phyloP scores from a whole-genome alignment of 2,329 filamentous ascomycete genomes.

The Penicillium corylophilum region DNA sequence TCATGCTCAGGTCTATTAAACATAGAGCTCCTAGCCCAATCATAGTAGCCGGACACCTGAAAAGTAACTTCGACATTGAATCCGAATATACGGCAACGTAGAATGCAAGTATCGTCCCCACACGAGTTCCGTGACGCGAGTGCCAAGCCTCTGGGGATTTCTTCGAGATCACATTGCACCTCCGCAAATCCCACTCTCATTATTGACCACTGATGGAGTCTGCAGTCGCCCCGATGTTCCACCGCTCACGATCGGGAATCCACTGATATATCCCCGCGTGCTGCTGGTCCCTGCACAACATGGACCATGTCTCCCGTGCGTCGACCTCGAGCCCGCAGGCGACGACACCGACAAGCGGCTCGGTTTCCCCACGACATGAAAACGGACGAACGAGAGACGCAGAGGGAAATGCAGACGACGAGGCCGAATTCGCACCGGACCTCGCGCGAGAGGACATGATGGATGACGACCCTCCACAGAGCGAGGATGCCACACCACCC shows the following conservation, averaged over 20 bases:
- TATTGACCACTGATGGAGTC: slow-evolving; percentile 9
- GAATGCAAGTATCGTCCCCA: background rate
- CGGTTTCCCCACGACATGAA: slow-evolving; percentile 13
- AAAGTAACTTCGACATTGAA: background rate
- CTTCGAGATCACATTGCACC: background rate
- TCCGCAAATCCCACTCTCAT: slow-evolving; percentile 1
- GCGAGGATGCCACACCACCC: slow-evolving; percentile 5
- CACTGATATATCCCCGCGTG: slow-evolving; percentile 1
- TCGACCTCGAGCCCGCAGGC: slow-evolving; percentile 23
- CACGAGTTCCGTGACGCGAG: background rate
- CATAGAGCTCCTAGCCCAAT: background rate
- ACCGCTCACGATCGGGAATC: slow-evolving; percentile 1
- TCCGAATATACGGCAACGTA: background rate
- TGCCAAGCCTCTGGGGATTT: slow-evolving; percentile 14
- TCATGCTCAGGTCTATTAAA: too few species aligned
- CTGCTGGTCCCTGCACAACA: slow-evolving; percentile 21
- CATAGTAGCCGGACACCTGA: background rate
- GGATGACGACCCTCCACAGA: slow-evolving; percentile 8
- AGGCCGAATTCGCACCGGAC: background rate
- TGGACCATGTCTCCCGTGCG: slow-evolving; percentile 31
- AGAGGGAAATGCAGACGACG: slow-evolving; percentile 4
- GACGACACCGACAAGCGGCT: slow-evolving; percentile 13
- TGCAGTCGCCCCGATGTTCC: slow-evolving; percentile 1
- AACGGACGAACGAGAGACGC: slow-evolving; percentile 7
- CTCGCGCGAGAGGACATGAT: slow-evolving; percentile 3